Percentiles rank a stretch among this genome's conserved stretches.
These are phyloP conservation scores for Colletotrichum camelliae DNA, from an alignment of 2,329 filamentous ascomycete species.

Conservation along the genomic window DNA sequence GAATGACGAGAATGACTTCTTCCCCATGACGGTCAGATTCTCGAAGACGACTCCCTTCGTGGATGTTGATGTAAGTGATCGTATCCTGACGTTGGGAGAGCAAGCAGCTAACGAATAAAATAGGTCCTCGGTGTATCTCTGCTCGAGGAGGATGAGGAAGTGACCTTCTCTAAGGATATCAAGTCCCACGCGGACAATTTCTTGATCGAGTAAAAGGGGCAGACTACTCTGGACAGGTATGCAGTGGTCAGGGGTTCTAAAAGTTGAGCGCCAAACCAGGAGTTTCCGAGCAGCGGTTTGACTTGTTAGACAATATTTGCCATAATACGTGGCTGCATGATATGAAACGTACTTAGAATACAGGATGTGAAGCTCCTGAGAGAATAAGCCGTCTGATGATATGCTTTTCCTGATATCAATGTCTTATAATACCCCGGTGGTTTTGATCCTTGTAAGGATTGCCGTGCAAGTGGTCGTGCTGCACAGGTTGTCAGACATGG, in stretches of 20 bases:
- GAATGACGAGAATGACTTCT: conserved; percentile 91
- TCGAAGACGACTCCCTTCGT: conserved; percentile 85
- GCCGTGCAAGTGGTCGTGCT: background rate
- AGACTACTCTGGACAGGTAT: conserved; percentile 6
- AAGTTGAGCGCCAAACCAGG: conserved; percentile 10
- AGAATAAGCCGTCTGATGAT: conserved; percentile 4
- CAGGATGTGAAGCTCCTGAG: background rate
- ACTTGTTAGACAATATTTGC: conserved; percentile 12
- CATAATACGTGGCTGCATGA: conserved; percentile 14
- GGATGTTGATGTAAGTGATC: conserved; percentile 84
- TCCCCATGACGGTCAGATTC: conserved; percentile 95
- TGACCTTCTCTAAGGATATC: conserved; percentile 83
- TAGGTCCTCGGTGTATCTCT: conserved; percentile 72
- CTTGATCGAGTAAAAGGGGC: conserved; percentile 66
- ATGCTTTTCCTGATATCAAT: background rate
- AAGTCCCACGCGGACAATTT: conserved; percentile 80
- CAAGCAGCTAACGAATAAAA: background rate
- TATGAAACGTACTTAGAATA: conserved; percentile 19
- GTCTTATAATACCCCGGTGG: background rate
- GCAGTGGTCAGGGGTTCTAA: background rate
- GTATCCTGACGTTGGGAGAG: background rate
- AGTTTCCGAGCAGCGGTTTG: conserved; percentile 20
- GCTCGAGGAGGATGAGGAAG: conserved; percentile 77
- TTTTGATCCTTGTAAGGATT: background rate
- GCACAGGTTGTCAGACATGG: no score